A percentile compares a stretch with the other conserved stretches of the same genome.
Evolutionary conservation across 495 filamentous ascomycete species (phyloP).

Genomic region (Aspergillus panamensis): DNA sequence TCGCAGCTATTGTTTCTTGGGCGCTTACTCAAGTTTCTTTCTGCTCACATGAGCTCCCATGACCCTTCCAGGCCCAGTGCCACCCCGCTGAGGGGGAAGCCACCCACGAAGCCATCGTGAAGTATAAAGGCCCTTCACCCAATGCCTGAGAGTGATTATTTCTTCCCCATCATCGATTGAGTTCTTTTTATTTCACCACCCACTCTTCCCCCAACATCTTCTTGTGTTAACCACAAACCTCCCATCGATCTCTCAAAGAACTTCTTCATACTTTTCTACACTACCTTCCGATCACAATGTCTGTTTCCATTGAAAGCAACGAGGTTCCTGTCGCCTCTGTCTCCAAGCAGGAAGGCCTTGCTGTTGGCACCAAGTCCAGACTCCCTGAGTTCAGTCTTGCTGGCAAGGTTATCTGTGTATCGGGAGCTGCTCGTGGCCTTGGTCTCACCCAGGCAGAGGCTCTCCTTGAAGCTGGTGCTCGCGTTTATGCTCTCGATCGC

Average conservation of each 20-base stretch:
- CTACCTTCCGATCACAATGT: conserved; percentile 25
- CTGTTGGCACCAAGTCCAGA: conserved; percentile 40
- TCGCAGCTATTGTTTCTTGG: conserved; percentile 14
- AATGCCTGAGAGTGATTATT: background rate
- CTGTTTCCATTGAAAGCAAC: conserved; percentile 41
- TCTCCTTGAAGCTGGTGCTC: conserved; percentile 75
- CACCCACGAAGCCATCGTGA: conserved; percentile 12
- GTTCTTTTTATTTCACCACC: background rate
- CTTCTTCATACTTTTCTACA: background rate
- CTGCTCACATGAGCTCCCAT: conserved; percentile 21
- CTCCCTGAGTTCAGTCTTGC: conserved; percentile 78
- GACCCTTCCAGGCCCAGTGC: background rate
- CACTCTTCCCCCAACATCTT: background rate
- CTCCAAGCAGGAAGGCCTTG: conserved; percentile 12
- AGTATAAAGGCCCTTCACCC: conserved; percentile 17
- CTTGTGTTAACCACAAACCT: background rate
- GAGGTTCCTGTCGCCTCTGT: conserved; percentile 26
- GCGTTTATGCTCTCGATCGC: conserved; percentile 47
- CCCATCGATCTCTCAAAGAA: background rate
- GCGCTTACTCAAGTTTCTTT: conserved; percentile 4
- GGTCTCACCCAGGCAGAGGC: conserved; percentile 77
- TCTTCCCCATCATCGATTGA: conserved; percentile 9
- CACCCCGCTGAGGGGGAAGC: background rate
- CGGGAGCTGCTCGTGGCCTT: conserved; percentile 74
- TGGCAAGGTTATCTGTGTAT: conserved; percentile 73